Conservation (phyloP, 31 red algal genomes). For the Odonthalia washingtoniensis region DNA sequence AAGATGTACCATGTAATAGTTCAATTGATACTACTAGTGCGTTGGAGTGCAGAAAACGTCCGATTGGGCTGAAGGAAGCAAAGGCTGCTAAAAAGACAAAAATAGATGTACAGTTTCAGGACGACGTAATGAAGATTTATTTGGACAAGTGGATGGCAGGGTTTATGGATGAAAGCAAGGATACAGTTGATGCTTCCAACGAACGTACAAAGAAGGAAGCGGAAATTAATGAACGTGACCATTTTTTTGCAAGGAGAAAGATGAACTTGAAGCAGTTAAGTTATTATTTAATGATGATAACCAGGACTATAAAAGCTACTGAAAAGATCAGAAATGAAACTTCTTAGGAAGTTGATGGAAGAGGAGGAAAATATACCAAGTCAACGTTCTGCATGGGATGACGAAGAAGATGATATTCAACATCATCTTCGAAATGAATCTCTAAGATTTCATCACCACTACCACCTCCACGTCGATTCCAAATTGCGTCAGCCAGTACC, state of each 20-base stretch:
- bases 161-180: not conserved
- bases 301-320: slow-evolving; percentile 10
- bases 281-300: slow-evolving; percentile 9
- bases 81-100: not conserved
- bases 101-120: not conserved
- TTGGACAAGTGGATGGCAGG: not conserved
- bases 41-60: too few species aligned
- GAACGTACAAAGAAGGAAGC: not conserved
- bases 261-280: slow-evolving; percentile 26
- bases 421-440: not conserved
- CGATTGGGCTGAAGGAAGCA: too few species aligned
- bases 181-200: slow-evolving; percentile 17
- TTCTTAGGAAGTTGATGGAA: slow-evolving; percentile 29
- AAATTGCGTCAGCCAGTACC: not conserved
- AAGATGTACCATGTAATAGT: not conserved
- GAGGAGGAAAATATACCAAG: not conserved
- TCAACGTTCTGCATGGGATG: not conserved
- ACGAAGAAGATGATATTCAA: not conserved
- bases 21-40: not conserved
- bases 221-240: slow-evolving; percentile 13
- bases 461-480: too few species aligned
- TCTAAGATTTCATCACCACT: not conserved
- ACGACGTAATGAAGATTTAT: not conserved
- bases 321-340: slow-evolving; percentile 13
- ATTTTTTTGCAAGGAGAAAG: slow-evolving; percentile 4